Percentiles rank a stretch among this genome's conserved stretches.
These are phyloP conservation scores for Epicoccum sorghinum DNA, from an alignment of 2,329 filamentous ascomycete species.

Conservation along the genomic window DNA sequence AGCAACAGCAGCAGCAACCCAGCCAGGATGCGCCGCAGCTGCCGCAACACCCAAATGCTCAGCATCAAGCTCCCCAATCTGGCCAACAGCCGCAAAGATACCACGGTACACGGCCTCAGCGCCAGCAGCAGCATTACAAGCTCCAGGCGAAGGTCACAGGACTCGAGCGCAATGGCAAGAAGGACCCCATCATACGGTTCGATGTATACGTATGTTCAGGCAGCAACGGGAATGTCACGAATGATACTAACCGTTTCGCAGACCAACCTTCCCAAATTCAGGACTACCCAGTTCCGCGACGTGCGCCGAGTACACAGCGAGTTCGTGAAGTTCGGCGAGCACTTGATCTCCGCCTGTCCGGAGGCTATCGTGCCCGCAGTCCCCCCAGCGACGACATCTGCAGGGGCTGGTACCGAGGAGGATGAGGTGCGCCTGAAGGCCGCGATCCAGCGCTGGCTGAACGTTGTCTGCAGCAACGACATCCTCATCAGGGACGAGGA, in stretches of 20 bases:
- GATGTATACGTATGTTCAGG: conserved; percentile 83
- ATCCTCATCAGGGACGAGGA: conserved; percentile 94
- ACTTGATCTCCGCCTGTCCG: conserved; percentile 96
- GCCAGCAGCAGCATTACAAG: conserved; percentile 72
- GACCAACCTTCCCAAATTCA: conserved; percentile 98
- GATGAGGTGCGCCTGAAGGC: conserved; percentile 90
- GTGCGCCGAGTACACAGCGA: conserved; percentile 94
- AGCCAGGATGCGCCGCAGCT: conserved; percentile 40
- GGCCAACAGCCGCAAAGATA: conserved; percentile 56
- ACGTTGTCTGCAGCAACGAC: conserved; percentile 89
- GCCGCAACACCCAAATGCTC: conserved; percentile 42
- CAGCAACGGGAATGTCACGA: neutral
- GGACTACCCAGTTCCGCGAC: conserved; percentile 97
- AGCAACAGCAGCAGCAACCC: conserved; percentile 43
- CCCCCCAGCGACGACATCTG: conserved; percentile 90
- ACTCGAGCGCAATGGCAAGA: conserved; percentile 89
- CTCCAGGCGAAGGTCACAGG: conserved; percentile 95
- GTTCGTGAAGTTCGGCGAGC: conserved; percentile 94
- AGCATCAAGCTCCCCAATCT: conserved; percentile 48
- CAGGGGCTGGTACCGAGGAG: conserved; percentile 93
- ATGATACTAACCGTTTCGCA: conserved; percentile 48
- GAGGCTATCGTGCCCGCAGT: conserved; percentile 94
- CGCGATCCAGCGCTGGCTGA: conserved; percentile 92
- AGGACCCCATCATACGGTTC: conserved; percentile 92
- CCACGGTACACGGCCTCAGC: conserved; percentile 50